Evolutionary conservation across 2,329 filamentous ascomycete species (phyloP).

Genomic region (Scedosporium apiospermum): DNA sequence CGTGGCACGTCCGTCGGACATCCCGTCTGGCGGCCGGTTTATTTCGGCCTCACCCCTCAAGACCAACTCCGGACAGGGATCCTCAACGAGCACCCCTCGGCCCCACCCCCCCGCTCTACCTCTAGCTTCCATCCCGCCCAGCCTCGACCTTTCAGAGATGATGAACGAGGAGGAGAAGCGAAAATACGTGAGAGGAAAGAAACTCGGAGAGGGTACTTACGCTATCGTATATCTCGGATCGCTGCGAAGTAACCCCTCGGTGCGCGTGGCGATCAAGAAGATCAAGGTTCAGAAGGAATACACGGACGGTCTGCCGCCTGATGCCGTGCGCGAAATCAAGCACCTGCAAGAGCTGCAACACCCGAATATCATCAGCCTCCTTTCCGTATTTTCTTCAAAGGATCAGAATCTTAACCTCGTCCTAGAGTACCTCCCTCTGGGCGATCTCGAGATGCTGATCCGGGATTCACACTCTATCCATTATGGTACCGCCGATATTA

Average conservation of each 20-base stretch:
- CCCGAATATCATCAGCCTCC: constrained; percentile 88
- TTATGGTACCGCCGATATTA: constrained; percentile 85
- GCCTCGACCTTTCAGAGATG: constrained; percentile 62
- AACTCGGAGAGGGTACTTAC: constrained; percentile 93
- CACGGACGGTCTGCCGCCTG: constrained; percentile 84
- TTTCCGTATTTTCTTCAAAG: constrained; percentile 90
- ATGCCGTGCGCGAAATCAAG: constrained; percentile 92
- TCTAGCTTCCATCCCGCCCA: constrained; percentile 22
- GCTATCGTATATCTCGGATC: constrained; percentile 90
- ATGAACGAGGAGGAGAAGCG: constrained; percentile 73
- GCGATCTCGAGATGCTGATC: constrained; percentile 90
- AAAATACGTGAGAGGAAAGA: constrained; percentile 88
- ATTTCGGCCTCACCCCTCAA: constrained; percentile 15
- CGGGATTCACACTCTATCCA: constrained; percentile 69
- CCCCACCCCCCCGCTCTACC: constrained; percentile 17
- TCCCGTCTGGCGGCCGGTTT: constrained; percentile 6
- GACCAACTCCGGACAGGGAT: constrained; percentile 15
- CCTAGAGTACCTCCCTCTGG: constrained; percentile 85
- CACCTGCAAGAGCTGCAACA: constrained; percentile 90
- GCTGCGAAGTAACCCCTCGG: constrained; percentile 59
- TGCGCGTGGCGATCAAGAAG: constrained; percentile 85
- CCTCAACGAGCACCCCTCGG: constrained; percentile 20
- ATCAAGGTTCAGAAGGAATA: constrained; percentile 82
- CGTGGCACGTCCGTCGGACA: constrained; percentile 18
- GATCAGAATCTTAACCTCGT: constrained; percentile 95